A percentile compares a stretch with the other conserved stretches of the same genome.
phyloP scores from a whole-genome alignment of 495 filamentous ascomycete genomes.

The Talaromyces trachyspermus region DNA sequence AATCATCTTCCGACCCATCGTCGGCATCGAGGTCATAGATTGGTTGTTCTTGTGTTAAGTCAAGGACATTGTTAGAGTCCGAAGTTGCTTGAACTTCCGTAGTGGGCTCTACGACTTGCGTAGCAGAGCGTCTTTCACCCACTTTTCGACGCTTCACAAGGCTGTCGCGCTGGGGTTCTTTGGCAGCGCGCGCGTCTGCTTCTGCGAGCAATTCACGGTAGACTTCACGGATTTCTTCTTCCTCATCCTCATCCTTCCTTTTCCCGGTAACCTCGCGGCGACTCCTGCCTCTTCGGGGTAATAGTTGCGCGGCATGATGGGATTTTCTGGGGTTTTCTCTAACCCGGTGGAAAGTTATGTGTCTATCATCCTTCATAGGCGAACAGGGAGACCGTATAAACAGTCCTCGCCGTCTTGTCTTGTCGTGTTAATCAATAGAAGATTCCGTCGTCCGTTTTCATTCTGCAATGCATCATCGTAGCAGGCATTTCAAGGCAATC shows the following conservation, averaged over 20 bases:
- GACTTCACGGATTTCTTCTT: constrained; percentile 40
- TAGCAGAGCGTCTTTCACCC: constrained; percentile 20
- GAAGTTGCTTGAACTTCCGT: constrained; percentile 9
- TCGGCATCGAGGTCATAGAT: constrained; percentile 36
- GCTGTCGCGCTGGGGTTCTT: constrained; percentile 22
- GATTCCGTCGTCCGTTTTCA: too few relatives aligned
- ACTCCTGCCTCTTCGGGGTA: constrained; percentile 9
- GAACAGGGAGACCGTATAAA: not conserved
- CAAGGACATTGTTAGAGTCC: not conserved
- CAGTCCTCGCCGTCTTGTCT: not conserved
- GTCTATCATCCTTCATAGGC: not conserved
- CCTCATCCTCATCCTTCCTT: constrained; percentile 3
- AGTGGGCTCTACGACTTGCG: constrained; percentile 8
- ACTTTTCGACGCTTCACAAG: constrained; percentile 40
- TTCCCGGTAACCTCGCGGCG: constrained; percentile 10
- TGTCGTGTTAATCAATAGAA: too few relatives aligned
- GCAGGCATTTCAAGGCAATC: too few relatives aligned
- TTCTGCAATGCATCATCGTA: too few relatives aligned
- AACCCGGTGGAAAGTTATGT: not conserved
- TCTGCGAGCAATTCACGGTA: constrained; percentile 65
- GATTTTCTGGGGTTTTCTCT: not conserved
- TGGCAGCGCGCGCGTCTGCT: constrained; percentile 39
- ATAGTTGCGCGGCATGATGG: not conserved
- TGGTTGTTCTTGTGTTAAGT: constrained; percentile 27
- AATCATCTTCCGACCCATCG: constrained; percentile 44